Percentiles rank a stretch among this genome's conserved stretches.
Conservation (phyloP, 2,329 filamentous ascomycete genomes). For the Stachybotrys chlorohalonatus region DNA sequence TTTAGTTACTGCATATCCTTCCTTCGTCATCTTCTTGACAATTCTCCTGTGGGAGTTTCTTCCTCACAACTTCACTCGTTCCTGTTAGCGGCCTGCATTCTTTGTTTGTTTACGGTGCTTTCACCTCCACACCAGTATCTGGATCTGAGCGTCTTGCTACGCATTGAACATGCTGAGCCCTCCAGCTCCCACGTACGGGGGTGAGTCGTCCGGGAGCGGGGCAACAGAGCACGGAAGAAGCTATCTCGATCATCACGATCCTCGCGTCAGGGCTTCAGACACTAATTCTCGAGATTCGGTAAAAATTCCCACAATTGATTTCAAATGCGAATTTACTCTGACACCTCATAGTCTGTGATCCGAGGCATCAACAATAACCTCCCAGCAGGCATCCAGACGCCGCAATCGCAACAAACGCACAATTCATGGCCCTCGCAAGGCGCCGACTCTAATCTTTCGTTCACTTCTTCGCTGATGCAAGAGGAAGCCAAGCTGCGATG, state of each 20-base stretch:
- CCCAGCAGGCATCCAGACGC: slow-evolving; percentile 19
- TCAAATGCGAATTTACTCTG: slow-evolving; percentile 1
- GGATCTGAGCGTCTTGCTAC: too few species aligned
- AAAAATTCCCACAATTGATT: slow-evolving; percentile 2
- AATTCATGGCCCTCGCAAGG: slow-evolving; percentile 22
- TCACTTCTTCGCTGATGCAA: slow-evolving; percentile 24
- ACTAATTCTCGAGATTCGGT: slow-evolving; percentile 20
- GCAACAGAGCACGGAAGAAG: neutral
- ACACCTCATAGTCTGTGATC: slow-evolving; percentile 19
- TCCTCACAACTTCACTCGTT: neutral
- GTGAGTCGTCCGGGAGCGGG: neutral
- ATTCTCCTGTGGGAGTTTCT: neutral
- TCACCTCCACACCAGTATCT: too few species aligned
- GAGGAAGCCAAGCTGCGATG: slow-evolving; percentile 29
- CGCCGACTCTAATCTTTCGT: slow-evolving; percentile 23
- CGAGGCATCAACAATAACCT: slow-evolving; percentile 21
- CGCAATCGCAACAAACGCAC: slow-evolving; percentile 18
- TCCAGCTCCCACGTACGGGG: neutral
- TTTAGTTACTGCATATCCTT: neutral
- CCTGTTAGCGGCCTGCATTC: neutral
- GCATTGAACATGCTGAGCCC: neutral
- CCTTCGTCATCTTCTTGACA: neutral
- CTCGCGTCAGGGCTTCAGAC: slow-evolving; percentile 4
- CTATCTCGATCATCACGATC: neutral
- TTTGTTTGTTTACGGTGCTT: neutral